Evolutionary conservation across 805 yeast species (phyloP).

Genomic region (Pichia cephalocereana): DNA sequence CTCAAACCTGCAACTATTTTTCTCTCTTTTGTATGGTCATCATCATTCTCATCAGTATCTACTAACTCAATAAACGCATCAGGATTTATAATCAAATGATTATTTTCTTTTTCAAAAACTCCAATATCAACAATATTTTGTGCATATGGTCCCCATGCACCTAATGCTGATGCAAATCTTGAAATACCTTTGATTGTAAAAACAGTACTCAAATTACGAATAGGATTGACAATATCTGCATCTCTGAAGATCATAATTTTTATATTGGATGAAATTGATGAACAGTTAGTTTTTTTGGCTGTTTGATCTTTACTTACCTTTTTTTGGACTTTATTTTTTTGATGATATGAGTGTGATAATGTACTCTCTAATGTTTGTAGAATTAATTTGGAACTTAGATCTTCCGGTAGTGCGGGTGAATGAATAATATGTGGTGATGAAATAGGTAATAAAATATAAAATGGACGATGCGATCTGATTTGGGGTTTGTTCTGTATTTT

Average conservation of each 20-base stretch:
- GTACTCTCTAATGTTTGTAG: conserved; percentile 52
- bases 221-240: conserved; percentile 19
- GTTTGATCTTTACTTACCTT: background rate
- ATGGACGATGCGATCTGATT: conserved; percentile 43
- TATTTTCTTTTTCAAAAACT: conserved; percentile 41
- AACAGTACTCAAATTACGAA: conserved; percentile 44
- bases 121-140: conserved; percentile 54
- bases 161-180: conserved; percentile 51
- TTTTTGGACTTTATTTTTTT: background rate
- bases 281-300: background rate
- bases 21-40: conserved; percentile 13
- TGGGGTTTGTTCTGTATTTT: conserved; percentile 8
- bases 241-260: conserved; percentile 5
- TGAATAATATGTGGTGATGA: conserved; percentile 63
- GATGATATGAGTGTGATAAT: conserved; percentile 24
- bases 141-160: conserved; percentile 70
- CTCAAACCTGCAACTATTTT: conserved; percentile 41
- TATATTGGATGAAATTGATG: background rate
- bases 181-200: conserved; percentile 54
- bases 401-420: conserved; percentile 30
- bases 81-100: conserved; percentile 32
- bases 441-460: conserved; percentile 56
- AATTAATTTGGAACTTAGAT: conserved; percentile 42
- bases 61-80: conserved; percentile 14
- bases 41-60: conserved; percentile 6